Percentiles rank a stretch among this genome's conserved stretches.
Conservation (phyloP, 306 rosid species). For the Medicago ruthenica region DNA sequence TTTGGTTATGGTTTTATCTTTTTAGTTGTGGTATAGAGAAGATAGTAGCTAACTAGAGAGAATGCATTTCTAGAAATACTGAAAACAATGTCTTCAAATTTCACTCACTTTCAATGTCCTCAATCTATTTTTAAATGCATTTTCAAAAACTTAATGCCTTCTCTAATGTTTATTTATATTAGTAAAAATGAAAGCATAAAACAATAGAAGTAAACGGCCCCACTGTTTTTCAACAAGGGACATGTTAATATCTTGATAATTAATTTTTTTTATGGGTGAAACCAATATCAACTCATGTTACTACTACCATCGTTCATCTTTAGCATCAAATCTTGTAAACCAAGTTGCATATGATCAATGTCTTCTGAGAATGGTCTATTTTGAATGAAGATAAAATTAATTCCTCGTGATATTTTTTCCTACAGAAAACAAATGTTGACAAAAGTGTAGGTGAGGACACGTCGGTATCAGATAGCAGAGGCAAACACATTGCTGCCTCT, state of each 20-base stretch:
- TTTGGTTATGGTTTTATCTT: background rate
- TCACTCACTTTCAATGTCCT: too few relatives aligned
- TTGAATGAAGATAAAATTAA: slow-evolving; percentile 27
- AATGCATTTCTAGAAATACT: background rate
- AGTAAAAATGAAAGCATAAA: too few relatives aligned
- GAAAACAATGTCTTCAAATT: background rate
- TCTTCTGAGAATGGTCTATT: background rate
- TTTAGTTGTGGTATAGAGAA: background rate
- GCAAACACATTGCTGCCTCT: slow-evolving; percentile 50
- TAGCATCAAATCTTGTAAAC: background rate
- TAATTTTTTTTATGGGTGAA: background rate
- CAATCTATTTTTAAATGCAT: too few relatives aligned
- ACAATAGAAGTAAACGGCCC: too few relatives aligned
- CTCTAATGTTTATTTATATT: too few relatives aligned
- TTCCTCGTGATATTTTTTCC: background rate
- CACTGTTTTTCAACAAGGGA: too few relatives aligned
- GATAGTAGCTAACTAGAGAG: background rate
- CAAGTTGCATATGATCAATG: background rate
- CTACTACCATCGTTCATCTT: background rate
- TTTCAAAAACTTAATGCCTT: too few relatives aligned
- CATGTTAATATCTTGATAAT: too few relatives aligned
- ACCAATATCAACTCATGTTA: background rate
- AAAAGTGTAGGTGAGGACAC: slow-evolving; percentile 41
- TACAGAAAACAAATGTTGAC: slow-evolving; percentile 49
- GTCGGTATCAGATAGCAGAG: slow-evolving; percentile 54